phyloP scores from a whole-genome alignment of 106 monocot genomes.

The Cymbidium sinense region DNA sequence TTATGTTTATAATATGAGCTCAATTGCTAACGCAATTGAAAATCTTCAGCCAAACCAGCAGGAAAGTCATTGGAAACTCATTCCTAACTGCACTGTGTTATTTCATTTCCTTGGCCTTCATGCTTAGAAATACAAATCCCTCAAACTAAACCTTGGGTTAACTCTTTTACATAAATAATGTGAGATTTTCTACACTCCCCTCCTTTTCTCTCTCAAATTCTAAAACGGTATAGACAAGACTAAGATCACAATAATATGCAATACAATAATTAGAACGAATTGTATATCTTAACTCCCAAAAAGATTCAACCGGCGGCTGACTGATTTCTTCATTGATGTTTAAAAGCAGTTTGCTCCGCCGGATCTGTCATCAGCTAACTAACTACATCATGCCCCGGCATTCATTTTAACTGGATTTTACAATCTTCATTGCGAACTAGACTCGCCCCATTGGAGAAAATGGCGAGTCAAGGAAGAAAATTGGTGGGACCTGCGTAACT shows the following conservation, averaged over 20 bases:
- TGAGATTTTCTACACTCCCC: not conserved
- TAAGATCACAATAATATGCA: not conserved
- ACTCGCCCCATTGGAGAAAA: conserved; percentile 70
- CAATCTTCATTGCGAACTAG: conserved; percentile 11
- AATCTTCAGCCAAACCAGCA: too few species aligned
- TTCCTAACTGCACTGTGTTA: too few species aligned
- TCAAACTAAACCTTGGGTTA: not conserved
- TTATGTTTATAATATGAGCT: too few species aligned
- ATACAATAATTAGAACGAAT: not conserved
- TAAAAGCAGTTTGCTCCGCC: too few species aligned
- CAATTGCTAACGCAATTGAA: too few species aligned
- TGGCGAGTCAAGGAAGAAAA: conserved; percentile 44
- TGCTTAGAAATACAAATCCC: not conserved
- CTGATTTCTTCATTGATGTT: too few species aligned
- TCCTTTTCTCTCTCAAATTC: not conserved
- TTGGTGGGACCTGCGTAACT: conserved; percentile 21
- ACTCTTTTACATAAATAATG: not conserved
- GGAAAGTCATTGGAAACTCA: too few species aligned
- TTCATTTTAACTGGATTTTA: not conserved
- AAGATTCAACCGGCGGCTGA: not conserved
- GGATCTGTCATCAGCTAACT: too few species aligned
- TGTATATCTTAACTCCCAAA: not conserved
- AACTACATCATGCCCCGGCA: not conserved
- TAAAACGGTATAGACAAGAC: not conserved
- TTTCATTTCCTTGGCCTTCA: too few species aligned